A percentile compares a stretch with the other conserved stretches of the same genome.
Evolutionary conservation across 2,329 filamentous ascomycete species (phyloP).

Genomic region (Colletotrichum musae): DNA sequence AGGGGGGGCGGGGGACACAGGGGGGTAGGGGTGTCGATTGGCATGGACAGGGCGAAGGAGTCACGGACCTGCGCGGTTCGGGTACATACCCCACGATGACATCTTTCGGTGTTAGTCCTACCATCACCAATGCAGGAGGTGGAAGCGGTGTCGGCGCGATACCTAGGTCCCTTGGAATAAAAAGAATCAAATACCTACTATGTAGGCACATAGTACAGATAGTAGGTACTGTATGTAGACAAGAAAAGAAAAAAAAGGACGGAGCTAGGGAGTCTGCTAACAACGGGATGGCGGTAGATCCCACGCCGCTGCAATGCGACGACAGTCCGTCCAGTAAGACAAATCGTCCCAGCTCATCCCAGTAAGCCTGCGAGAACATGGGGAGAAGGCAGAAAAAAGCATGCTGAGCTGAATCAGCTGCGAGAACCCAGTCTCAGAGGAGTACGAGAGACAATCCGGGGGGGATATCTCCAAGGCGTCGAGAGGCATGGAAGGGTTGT

Average conservation of each 20-base stretch:
- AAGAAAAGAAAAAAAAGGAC: background rate
- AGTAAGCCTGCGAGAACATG: background rate
- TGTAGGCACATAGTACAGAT: too few relatives aligned
- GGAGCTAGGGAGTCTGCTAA: constrained; percentile 33
- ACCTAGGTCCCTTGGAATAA: background rate
- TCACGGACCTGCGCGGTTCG: background rate
- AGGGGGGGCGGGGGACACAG: background rate
- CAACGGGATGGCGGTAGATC: constrained; percentile 36
- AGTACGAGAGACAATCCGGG: constrained; percentile 14
- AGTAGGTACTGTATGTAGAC: background rate
- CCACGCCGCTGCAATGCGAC: background rate
- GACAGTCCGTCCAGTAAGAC: background rate
- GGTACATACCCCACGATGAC: constrained; percentile 11
- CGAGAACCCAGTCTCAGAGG: constrained; percentile 7
- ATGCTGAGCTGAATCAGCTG: constrained; percentile 20
- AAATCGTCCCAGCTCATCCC: background rate
- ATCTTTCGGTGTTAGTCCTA: constrained; percentile 20
- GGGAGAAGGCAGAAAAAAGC: background rate
- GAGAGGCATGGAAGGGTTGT: background rate
- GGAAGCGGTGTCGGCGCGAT: constrained; percentile 18
- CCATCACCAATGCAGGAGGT: constrained; percentile 33
- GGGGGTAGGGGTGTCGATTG: constrained; percentile 31
- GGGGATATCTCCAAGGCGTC: constrained; percentile 2
- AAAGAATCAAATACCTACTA: background rate
- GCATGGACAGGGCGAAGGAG: constrained; percentile 26